Percentiles rank a stretch among this genome's conserved stretches.
Conservation (phyloP, 2,329 filamentous ascomycete genomes). For the Dactylellina cionopaga region DNA sequence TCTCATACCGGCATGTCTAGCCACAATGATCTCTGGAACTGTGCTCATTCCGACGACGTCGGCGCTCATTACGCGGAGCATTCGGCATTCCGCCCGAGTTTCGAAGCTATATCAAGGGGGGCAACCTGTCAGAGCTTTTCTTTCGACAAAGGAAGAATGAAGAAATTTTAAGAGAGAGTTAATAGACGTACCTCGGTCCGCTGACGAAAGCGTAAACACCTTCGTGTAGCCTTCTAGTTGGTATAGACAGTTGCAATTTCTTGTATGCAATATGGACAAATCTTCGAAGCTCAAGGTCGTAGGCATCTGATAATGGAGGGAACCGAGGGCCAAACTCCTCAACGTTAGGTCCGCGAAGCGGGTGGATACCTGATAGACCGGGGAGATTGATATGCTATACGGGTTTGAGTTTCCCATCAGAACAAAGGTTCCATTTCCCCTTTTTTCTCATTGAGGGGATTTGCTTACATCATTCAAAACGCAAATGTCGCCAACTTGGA, state of each 20-base stretch:
- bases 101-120: slow-evolving; percentile 66
- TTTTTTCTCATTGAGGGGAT: no score
- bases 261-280: slow-evolving; percentile 69
- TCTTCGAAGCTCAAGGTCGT: slow-evolving; percentile 70
- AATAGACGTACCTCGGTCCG: slow-evolving; percentile 67
- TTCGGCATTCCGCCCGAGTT: slow-evolving; percentile 72
- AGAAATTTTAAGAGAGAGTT: no score
- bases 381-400: slow-evolving; percentile 71
- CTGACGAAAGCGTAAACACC: slow-evolving; percentile 74
- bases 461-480: slow-evolving; percentile 70
- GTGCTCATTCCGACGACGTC: slow-evolving; percentile 78
- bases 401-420: slow-evolving; percentile 51
- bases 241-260: slow-evolving; percentile 63
- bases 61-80: slow-evolving; percentile 71
- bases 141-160: not conserved
- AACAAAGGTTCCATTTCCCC: no score
- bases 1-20: slow-evolving; percentile 71
- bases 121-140: not conserved
- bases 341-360: slow-evolving; percentile 71
- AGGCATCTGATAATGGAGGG: slow-evolving; percentile 72
- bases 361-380: slow-evolving; percentile 70
- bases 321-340: slow-evolving; percentile 73
- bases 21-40: slow-evolving; percentile 74
- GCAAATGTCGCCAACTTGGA: slow-evolving; percentile 73
- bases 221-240: slow-evolving; percentile 68